A percentile compares a stretch with the other conserved stretches of the same genome.
Evolutionary conservation across 176 grass and related monocot species (phyloP).

Genomic region (Rhynchospora breviuscula): DNA sequence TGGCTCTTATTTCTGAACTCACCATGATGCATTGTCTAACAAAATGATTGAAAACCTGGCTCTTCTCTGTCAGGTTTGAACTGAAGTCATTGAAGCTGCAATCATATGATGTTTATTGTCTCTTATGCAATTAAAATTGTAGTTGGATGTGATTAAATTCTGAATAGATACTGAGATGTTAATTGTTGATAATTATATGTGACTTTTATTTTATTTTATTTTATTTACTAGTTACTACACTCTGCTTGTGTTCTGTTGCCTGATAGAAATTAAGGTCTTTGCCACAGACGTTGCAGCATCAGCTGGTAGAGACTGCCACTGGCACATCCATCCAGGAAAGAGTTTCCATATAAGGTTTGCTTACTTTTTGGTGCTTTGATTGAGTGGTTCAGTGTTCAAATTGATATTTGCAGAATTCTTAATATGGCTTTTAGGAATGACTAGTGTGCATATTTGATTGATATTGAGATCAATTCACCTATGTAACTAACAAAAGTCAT

Average conservation of each 20-base stretch:
- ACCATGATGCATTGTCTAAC: slow-evolving; percentile 6
- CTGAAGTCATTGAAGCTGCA: neutral
- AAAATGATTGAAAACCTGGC: neutral
- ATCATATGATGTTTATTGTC: neutral
- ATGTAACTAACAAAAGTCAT: neutral
- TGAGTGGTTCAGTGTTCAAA: neutral
- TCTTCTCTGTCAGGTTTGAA: neutral
- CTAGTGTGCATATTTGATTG: neutral
- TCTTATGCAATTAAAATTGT: neutral
- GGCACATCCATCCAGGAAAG: neutral
- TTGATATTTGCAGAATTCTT: neutral
- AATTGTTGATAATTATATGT: neutral
- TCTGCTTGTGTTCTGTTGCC: neutral
- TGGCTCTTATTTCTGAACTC: slow-evolving; percentile 1
- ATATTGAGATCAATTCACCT: neutral
- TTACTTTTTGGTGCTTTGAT: neutral
- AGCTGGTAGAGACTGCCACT: neutral
- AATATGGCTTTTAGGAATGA: neutral
- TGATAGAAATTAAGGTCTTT: neutral
- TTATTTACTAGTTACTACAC: neutral
- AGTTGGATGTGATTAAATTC: neutral
- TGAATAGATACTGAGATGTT: neutral
- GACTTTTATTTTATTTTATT: too few relatives aligned
- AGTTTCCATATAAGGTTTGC: neutral
- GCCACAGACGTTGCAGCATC: neutral